Conservation (phyloP, 2,329 filamentous ascomycete genomes). For the Colletotrichum musae region DNA sequence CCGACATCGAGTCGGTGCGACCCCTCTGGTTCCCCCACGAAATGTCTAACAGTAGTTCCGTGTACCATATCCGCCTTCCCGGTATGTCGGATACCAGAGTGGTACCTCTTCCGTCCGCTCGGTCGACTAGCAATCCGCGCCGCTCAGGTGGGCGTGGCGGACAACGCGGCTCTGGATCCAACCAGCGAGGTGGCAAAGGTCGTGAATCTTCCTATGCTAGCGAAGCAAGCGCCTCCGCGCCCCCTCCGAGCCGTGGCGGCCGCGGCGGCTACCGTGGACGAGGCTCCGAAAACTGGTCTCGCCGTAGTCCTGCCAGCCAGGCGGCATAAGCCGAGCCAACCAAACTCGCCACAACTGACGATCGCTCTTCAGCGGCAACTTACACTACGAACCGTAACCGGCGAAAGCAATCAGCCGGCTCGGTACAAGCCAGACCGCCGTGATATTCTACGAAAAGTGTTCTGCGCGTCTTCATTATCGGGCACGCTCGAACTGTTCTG, state of each 20-base stretch:
- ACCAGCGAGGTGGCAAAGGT: slow-evolving; percentile 43
- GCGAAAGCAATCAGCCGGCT: slow-evolving; percentile 13
- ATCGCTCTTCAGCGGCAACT: not conserved
- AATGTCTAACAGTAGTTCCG: slow-evolving; percentile 40
- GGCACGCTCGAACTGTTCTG: slow-evolving; percentile 18
- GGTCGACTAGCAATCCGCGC: slow-evolving; percentile 51
- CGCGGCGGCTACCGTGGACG: slow-evolving; percentile 59
- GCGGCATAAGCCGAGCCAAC: slow-evolving; percentile 23
- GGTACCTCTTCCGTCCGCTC: slow-evolving; percentile 54
- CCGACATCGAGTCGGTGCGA: slow-evolving; percentile 54
- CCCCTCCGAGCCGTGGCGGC: slow-evolving; percentile 51
- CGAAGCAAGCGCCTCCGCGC: slow-evolving; percentile 37
- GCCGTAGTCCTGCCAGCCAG: slow-evolving; percentile 43
- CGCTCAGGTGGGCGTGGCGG: slow-evolving; percentile 44
- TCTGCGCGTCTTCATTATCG: slow-evolving; percentile 4
- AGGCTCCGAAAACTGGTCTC: slow-evolving; percentile 59
- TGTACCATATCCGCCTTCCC: slow-evolving; percentile 56
- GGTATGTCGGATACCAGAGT: slow-evolving; percentile 56
- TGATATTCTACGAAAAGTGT: slow-evolving; percentile 14
- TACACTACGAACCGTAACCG: slow-evolving; percentile 26
- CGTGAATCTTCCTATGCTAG: slow-evolving; percentile 40
- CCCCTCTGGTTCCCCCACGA: slow-evolving; percentile 45
- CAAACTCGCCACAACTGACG: slow-evolving; percentile 1
- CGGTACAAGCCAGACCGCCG: slow-evolving; percentile 10
- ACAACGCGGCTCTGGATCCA: slow-evolving; percentile 39